phyloP scores from a whole-genome alignment of 2,329 filamentous ascomycete genomes.

The Hypomyces rosellus region DNA sequence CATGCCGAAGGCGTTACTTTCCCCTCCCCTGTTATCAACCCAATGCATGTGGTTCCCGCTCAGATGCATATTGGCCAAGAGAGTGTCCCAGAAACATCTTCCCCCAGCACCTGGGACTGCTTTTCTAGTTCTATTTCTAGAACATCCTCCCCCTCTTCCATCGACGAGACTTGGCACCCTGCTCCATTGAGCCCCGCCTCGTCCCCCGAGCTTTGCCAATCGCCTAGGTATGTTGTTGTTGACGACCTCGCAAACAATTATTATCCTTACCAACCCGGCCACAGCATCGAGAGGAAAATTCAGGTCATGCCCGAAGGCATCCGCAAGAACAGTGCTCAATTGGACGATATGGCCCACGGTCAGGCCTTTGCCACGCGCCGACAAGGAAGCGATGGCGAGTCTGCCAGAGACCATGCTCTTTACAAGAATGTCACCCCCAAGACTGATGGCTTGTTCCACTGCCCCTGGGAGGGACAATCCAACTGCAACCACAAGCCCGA shows the following conservation, averaged over 20 bases:
- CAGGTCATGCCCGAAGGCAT: slow-evolving; percentile 24
- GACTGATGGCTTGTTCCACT: slow-evolving; percentile 82
- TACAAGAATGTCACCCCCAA: slow-evolving; percentile 62
- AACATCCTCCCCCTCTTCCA: slow-evolving; percentile 43
- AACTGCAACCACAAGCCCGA: slow-evolving; percentile 85
- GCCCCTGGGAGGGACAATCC: slow-evolving; percentile 69
- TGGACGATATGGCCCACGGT: slow-evolving; percentile 26
- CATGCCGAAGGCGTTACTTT: slow-evolving; percentile 37
- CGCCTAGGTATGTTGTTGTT: slow-evolving; percentile 48
- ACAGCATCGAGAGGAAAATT: slow-evolving; percentile 27
- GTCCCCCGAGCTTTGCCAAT: slow-evolving; percentile 45
- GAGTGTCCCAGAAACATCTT: slow-evolving; percentile 42
- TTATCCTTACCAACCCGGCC: slow-evolving; percentile 18
- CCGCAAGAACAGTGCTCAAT: slow-evolving; percentile 18
- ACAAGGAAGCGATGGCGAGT: slow-evolving; percentile 47
- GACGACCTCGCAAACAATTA: slow-evolving; percentile 5
- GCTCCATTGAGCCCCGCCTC: slow-evolving; percentile 35
- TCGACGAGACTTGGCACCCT: slow-evolving; percentile 43
- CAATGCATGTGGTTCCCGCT: slow-evolving; percentile 49
- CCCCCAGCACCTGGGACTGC: slow-evolving; percentile 46
- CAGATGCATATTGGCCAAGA: slow-evolving; percentile 52
- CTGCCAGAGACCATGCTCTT: slow-evolving; percentile 59
- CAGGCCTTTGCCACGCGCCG: slow-evolving; percentile 41
- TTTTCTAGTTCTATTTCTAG: slow-evolving; percentile 48
- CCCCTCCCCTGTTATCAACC: slow-evolving; percentile 35